These are phyloP conservation scores for Auricularia sp. DNA, from an alignment of 768 basidiomycete genomes.

Conservation along the genomic window DNA sequence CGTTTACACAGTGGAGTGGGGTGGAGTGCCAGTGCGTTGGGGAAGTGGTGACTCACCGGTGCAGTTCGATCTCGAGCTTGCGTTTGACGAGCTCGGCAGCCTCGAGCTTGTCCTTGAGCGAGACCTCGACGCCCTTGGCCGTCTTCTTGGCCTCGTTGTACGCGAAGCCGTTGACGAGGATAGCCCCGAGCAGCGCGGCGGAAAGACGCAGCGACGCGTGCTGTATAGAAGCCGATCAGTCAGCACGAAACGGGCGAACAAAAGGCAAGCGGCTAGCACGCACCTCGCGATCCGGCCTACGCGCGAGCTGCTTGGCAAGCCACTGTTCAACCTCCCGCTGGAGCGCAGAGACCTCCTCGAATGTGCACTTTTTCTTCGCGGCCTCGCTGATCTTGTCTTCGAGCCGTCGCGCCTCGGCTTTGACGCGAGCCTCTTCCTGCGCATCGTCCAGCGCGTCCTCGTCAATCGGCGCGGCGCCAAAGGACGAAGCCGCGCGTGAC, in stretches of 20 bases:
- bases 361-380: constrained; percentile 77
- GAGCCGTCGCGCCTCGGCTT: constrained; percentile 50
- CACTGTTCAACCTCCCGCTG: constrained; percentile 74
- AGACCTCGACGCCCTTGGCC: constrained; percentile 52
- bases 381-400: constrained; percentile 73
- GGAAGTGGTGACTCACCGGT: constrained; percentile 41
- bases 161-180: constrained; percentile 72
- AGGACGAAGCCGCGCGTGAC: constrained; percentile 36
- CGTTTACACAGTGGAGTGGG: too few relatives aligned
- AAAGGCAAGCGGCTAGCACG: constrained; percentile 17
- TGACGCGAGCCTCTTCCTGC: constrained; percentile 2
- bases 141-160: constrained; percentile 67
- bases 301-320: constrained; percentile 50
- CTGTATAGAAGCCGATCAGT: constrained; percentile 23
- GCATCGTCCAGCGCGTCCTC: constrained; percentile 20
- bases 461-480: constrained; percentile 24
- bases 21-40: neutral
- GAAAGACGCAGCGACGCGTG: constrained; percentile 62
- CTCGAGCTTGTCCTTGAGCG: constrained; percentile 55
- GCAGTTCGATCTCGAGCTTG: constrained; percentile 61
- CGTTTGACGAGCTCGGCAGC: constrained; percentile 47
- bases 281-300: constrained; percentile 47
- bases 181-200: constrained; percentile 70
- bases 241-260: neutral
- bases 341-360: constrained; percentile 71